Evolutionary conservation across 2,329 filamentous ascomycete genomes (phyloP), one percentile per base, ranked within the genome.

Genomic region (Penicillium sp.): DNA sequence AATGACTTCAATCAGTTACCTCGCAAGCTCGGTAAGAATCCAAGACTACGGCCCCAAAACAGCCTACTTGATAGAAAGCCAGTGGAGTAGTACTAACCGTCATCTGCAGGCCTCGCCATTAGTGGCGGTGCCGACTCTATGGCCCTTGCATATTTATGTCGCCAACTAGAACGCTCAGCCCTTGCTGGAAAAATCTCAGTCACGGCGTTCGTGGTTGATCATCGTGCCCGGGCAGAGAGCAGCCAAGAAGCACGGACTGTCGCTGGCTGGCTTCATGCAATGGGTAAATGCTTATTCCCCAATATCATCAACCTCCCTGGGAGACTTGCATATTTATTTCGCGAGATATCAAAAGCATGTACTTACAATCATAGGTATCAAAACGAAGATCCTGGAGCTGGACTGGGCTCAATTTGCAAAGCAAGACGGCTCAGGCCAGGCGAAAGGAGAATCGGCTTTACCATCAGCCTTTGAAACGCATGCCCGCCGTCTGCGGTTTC

Each of bases 101-200:
- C 30, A 43, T 26, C 49, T 22, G 8, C 64, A 91, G 89, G 84
- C 57, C 80, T 98, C 61, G 95, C 93, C 16, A 82, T 98, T 63
- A 97, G 93, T 72, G 95, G 95, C 26, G 95, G 95, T 7, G 91
- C 95, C 42, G 95, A 99, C 76, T 98, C 94, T n/a, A 99, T 98
- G 93, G 94, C 94, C 30, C 82, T 99, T 62, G 92, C 93, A 58
- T 87, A 82, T 62, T 83, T 98, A 38, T 91, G 90, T 73, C 83
- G 82, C 52, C 76, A 80, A 49, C 65, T 78, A 61, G 71, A 76
- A 69, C 84, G 58, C 35, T 61, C 68, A 6, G 65, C 59, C 26
- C 58, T 68, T 16, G 55, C 66, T 40, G 66, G 65, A 13, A 60
- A 60, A 16, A 64, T 54, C 46, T 75, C 73, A 14, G 78, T 84